Conservation (phyloP, 108 stramenopile species). For the Craspedostauros australis region DNA sequence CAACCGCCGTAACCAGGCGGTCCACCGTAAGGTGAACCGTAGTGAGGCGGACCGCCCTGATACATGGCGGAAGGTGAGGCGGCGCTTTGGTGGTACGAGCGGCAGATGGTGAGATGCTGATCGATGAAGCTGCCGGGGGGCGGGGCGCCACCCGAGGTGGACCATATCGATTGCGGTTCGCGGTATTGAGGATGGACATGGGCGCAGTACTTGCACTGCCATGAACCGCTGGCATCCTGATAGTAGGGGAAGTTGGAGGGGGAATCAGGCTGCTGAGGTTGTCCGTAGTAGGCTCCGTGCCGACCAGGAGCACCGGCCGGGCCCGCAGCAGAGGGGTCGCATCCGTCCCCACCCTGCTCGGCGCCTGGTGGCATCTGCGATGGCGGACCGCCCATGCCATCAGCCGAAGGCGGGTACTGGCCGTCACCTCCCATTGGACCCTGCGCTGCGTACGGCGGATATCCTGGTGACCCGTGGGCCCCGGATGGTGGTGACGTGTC, state of each 20-base stretch:
- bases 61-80: slow-evolving; percentile 1
- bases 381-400: too few species aligned
- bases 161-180: slow-evolving; percentile 39
- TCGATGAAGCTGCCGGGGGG: slow-evolving; percentile 48
- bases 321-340: background rate
- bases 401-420: too few species aligned
- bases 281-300: background rate
- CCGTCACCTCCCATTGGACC: too few species aligned
- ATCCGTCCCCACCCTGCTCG: too few species aligned
- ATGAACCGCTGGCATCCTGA: slow-evolving; percentile 30
- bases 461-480: background rate
- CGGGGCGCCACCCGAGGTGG: slow-evolving; percentile 21
- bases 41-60: too few species aligned
- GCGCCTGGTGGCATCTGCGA: too few species aligned
- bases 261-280: slow-evolving; percentile 3
- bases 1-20: too few species aligned
- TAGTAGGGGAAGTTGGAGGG: slow-evolving; percentile 38
- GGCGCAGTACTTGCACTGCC: slow-evolving; percentile 48
- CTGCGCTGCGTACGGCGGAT: too few species aligned
- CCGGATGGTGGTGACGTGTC: too few species aligned
- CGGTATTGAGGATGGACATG: slow-evolving; percentile 36
- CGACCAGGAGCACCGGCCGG: slow-evolving; percentile 2
- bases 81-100: slow-evolving; percentile 30
- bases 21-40: too few species aligned
- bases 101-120: slow-evolving; percentile 46